These are phyloP conservation scores for Lathyrus sativus DNA, from an alignment of 306 rosid genomes.

Conservation along the genomic window DNA sequence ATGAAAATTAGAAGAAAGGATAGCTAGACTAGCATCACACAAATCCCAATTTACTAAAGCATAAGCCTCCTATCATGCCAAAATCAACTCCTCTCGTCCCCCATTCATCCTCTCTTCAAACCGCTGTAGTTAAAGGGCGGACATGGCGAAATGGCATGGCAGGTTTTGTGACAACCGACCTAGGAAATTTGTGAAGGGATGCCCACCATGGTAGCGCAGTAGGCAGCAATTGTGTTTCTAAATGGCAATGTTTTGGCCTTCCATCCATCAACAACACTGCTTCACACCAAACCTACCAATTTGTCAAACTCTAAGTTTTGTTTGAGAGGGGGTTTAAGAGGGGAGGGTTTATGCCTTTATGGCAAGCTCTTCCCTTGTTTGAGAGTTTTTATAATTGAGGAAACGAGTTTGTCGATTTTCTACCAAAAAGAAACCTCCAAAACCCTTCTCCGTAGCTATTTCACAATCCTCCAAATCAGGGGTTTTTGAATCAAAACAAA, in stretches of 20 bases:
- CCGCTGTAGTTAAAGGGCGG: background rate
- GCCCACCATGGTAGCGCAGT: background rate
- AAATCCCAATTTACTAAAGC: background rate
- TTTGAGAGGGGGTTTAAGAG: background rate
- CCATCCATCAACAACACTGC: background rate
- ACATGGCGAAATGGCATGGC: background rate
- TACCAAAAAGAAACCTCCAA: slow-evolving; percentile 6
- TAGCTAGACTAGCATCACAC: background rate
- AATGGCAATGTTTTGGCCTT: background rate
- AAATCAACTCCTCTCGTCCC: slow-evolving; percentile 1
- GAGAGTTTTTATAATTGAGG: background rate
- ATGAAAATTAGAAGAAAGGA: background rate
- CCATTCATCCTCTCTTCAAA: background rate
- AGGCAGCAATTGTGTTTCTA: background rate
- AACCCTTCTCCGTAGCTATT: background rate
- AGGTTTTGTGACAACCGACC: background rate
- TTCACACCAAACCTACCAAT: slow-evolving; percentile 4
- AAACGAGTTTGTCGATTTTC: background rate
- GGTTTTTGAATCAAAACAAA: background rate
- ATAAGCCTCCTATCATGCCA: background rate
- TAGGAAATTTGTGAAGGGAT: background rate
- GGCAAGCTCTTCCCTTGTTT: background rate
- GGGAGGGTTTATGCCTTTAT: background rate
- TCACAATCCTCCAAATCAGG: background rate
- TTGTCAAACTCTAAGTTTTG: background rate